phyloP scores from a whole-genome alignment of 768 basidiomycete species.

The Kockovaella imperatae region DNA sequence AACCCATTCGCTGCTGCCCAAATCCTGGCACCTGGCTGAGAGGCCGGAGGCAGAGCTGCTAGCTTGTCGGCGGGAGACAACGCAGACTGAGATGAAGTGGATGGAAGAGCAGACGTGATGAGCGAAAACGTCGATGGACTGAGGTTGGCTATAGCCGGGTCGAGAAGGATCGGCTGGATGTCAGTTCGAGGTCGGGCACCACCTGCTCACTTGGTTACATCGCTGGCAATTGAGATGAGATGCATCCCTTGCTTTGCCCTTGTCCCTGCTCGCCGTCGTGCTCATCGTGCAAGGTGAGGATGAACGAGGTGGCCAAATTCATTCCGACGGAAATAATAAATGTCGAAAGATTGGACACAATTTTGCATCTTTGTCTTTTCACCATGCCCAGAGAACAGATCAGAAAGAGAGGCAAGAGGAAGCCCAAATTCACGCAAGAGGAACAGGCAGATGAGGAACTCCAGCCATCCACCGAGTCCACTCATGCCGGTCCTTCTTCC shows the following conservation, averaged over 20 bases:
- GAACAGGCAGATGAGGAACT: background rate
- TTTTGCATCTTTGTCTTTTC: too few relatives aligned
- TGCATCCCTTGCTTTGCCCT: too few relatives aligned
- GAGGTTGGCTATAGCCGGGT: conserved; percentile 82
- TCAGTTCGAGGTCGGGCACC: background rate
- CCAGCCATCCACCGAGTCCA: conserved; percentile 1
- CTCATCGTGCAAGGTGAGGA: too few relatives aligned
- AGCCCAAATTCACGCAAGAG: conserved; percentile 21
- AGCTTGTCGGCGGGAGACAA: conserved; percentile 40
- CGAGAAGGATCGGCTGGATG: conserved; percentile 68
- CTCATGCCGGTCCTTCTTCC: conserved; percentile 22
- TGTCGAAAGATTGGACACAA: too few relatives aligned
- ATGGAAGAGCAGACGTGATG: conserved; percentile 63
- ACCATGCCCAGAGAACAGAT: conserved; percentile 44
- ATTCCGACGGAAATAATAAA: too few relatives aligned
- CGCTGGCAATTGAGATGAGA: conserved; percentile 34
- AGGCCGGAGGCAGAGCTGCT: conserved; percentile 48
- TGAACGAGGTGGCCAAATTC: too few relatives aligned
- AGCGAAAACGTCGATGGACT: conserved; percentile 81
- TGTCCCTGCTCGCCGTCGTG: too few relatives aligned
- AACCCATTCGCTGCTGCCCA: conserved; percentile 22
- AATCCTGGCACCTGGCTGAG: conserved; percentile 25
- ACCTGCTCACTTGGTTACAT: conserved; percentile 32
- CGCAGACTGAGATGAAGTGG: conserved; percentile 42
- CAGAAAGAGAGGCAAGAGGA: conserved; percentile 39